phyloP scores from a whole-genome alignment of 2,329 filamentous ascomycete species.

The Epichloe coenophiala region DNA sequence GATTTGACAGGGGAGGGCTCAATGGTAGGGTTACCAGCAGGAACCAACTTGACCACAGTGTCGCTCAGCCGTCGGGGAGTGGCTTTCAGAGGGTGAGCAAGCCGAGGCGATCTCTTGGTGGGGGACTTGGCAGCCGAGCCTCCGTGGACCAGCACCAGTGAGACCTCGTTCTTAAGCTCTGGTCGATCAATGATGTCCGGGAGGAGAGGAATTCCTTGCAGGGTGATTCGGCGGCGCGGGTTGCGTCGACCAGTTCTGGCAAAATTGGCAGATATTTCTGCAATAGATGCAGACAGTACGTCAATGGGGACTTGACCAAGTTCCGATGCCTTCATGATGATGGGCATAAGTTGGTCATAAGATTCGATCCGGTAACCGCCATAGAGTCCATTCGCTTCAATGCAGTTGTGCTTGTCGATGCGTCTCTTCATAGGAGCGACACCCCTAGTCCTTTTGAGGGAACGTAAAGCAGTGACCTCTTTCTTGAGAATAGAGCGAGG shows the following conservation, averaged over 20 bases:
- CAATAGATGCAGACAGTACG: constrained; percentile 14
- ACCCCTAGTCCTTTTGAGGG: constrained; percentile 3
- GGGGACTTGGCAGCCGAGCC: constrained; percentile 16
- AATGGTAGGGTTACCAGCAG: constrained; percentile 11
- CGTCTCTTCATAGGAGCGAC: constrained; percentile 18
- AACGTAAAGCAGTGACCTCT: constrained; percentile 3
- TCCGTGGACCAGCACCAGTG: constrained; percentile 10
- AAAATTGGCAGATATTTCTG: constrained; percentile 12
- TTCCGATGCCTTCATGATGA: constrained; percentile 12
- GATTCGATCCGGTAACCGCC: constrained; percentile 15
- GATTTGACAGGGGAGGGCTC: constrained; percentile 20
- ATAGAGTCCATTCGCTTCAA: constrained; percentile 5
- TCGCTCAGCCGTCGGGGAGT: constrained; percentile 15
- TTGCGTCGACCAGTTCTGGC: neutral
- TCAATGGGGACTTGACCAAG: constrained; percentile 13
- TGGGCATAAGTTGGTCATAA: constrained; percentile 13
- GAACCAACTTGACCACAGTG: constrained; percentile 17
- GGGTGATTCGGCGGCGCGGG: constrained; percentile 1
- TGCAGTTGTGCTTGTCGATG: constrained; percentile 7
- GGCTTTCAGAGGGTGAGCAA: constrained; percentile 14
- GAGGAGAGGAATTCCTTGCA: constrained; percentile 12
- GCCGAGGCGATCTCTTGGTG: constrained; percentile 16
- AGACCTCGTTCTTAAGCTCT: constrained; percentile 15
- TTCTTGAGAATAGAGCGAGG: neutral
- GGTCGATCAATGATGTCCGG: constrained; percentile 16